phyloP scores from a whole-genome alignment of 1,284 basidiomycete species.

The Leccinum pallidistipes region DNA sequence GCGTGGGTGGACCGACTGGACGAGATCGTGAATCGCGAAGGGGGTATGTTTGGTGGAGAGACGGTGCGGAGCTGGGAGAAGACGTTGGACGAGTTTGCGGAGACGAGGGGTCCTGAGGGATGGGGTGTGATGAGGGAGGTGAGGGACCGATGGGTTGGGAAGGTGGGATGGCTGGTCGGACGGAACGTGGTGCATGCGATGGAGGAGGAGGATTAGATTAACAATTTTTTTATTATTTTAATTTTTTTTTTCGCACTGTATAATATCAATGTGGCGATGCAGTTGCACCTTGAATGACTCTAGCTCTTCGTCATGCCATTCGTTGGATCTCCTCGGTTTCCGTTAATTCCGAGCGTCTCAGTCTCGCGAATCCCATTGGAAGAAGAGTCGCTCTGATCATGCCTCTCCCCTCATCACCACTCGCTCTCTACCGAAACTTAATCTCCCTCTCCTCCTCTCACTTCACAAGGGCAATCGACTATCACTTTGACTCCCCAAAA shows the following conservation, averaged over 20 bases:
- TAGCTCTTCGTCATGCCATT: not conserved
- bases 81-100: constrained; percentile 62
- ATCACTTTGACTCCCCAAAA: constrained; percentile 44
- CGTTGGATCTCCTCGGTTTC: constrained; percentile 37
- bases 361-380: not conserved
- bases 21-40: constrained; percentile 64
- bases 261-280: constrained; percentile 13
- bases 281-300: constrained; percentile 32
- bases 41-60: constrained; percentile 76
- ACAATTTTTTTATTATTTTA: not conserved
- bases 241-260: not conserved
- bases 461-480: constrained; percentile 45
- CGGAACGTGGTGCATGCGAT: constrained; percentile 52
- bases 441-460: constrained; percentile 37
- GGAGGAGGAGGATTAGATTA: constrained; percentile 45
- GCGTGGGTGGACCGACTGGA: constrained; percentile 74
- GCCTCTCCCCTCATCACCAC: constrained; percentile 23
- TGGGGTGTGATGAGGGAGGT: constrained; percentile 55
- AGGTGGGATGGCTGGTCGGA: constrained; percentile 77
- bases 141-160: constrained; percentile 67
- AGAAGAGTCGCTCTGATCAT: constrained; percentile 9
- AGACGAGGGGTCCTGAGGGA: constrained; percentile 48
- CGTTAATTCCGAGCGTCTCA: constrained; percentile 1
- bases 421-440: constrained; percentile 47
- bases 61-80: constrained; percentile 66